Evolutionary conservation across 768 basidiomycete genomes (phyloP).

Genomic region (Stropharia rugosoannulata): DNA sequence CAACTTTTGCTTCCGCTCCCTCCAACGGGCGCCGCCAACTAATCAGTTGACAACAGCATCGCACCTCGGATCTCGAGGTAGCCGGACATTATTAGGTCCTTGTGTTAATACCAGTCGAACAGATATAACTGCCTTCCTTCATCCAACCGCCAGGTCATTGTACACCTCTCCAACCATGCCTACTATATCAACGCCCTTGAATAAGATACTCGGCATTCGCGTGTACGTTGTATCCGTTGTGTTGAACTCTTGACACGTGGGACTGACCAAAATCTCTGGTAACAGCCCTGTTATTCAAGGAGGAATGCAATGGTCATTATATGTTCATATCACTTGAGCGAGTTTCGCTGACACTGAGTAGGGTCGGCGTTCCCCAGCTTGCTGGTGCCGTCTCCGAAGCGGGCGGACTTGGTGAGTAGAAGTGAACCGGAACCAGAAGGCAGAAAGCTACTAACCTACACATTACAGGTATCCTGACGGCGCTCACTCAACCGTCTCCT

Average conservation of each 20-base stretch:
- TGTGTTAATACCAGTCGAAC: background rate
- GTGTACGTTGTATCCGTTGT: conserved; percentile 45
- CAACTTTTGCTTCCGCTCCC: too few relatives aligned
- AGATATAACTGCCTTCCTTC: background rate
- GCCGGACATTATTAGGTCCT: background rate
- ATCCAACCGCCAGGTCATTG: background rate
- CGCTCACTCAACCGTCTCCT: conserved; percentile 84
- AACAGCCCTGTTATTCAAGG: conserved; percentile 79
- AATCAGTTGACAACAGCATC: background rate
- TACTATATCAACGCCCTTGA: conserved; percentile 46
- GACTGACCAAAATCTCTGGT: background rate
- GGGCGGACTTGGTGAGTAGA: conserved; percentile 68
- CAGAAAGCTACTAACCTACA: background rate
- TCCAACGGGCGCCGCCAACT: background rate
- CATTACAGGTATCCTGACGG: conserved; percentile 71
- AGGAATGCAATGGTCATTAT: conserved; percentile 82
- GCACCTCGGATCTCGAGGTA: conserved; percentile 10
- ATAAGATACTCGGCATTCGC: conserved; percentile 62
- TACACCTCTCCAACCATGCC: background rate
- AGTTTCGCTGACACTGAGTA: conserved; percentile 21
- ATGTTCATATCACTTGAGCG: background rate
- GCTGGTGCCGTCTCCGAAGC: conserved; percentile 81
- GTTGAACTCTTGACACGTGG: background rate
- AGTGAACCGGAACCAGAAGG: background rate
- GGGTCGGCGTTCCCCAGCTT: conserved; percentile 79